Percentiles rank a stretch among this genome's conserved stretches.
Evolutionary conservation across 2,329 filamentous ascomycete species (phyloP).

Genomic region (Fusarium illudens): DNA sequence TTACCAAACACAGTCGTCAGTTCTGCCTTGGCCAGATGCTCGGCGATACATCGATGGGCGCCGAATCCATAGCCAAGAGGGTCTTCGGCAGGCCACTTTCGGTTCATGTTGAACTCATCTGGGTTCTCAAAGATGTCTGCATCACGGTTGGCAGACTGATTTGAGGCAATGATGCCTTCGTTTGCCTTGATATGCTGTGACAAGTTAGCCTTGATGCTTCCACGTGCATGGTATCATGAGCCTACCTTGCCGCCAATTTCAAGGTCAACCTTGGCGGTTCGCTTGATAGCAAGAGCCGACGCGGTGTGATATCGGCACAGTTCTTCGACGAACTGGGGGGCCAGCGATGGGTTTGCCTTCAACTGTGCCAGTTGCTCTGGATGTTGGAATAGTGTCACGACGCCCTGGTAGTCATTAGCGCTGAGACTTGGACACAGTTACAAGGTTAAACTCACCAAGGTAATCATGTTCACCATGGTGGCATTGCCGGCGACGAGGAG

Average conservation of each 20-base stretch:
- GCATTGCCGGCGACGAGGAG: conserved; percentile 61
- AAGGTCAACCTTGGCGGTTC: conserved; percentile 58
- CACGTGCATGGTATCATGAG: fast-evolving
- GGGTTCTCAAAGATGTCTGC: conserved; percentile 53
- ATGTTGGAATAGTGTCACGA: conserved; percentile 55
- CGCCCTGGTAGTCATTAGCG: conserved; percentile 43
- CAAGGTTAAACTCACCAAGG: conserved; percentile 44
- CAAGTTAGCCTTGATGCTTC: neutral
- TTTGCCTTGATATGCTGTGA: conserved; percentile 50
- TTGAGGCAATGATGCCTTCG: conserved; percentile 58
- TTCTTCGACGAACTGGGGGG: conserved; percentile 55
- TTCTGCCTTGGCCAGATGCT: conserved; percentile 49
- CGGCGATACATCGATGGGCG: conserved; percentile 56
- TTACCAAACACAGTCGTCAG: conserved; percentile 16
- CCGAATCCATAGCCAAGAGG: conserved; percentile 58
- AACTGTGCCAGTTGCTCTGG: conserved; percentile 53
- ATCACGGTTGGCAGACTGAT: conserved; percentile 58
- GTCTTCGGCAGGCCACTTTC: conserved; percentile 43
- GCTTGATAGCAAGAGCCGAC: conserved; percentile 56
- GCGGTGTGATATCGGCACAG: conserved; percentile 59
- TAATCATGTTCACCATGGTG: conserved; percentile 62
- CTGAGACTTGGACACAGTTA: fast-evolving
- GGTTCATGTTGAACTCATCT: conserved; percentile 55
- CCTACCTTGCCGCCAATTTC: conserved; percentile 52
- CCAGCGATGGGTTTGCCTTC: conserved; percentile 50